phyloP scores from a whole-genome alignment of 345 rosid species.

The Dovyalis caffra region DNA sequence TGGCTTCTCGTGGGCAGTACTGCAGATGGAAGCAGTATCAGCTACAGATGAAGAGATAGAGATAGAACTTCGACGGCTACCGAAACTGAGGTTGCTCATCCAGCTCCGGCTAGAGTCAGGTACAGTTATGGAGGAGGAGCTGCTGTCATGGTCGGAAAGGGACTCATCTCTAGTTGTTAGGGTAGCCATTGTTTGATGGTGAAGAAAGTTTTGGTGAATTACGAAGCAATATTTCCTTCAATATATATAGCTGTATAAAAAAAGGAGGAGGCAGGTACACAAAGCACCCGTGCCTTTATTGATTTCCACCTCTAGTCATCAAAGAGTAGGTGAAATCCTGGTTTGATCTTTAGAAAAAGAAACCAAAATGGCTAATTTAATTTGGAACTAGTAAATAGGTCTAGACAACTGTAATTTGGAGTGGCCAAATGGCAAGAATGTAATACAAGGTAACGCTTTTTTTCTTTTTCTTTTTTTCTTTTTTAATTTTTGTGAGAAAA shows the following conservation, averaged over 20 bases:
- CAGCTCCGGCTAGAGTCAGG: conserved; percentile 83
- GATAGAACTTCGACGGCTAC: conserved; percentile 73
- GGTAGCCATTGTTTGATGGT: conserved; percentile 42
- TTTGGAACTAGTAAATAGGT: too few relatives aligned
- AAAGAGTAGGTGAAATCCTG: neutral
- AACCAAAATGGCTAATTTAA: too few relatives aligned
- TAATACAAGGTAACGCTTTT: too few relatives aligned
- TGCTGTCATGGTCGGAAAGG: conserved; percentile 51
- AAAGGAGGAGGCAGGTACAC: conserved; percentile 22
- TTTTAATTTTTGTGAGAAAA: too few relatives aligned
- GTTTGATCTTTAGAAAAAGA: neutral
- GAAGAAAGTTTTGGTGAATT: neutral
- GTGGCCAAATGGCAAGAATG: too few relatives aligned
- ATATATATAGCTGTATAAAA: neutral
- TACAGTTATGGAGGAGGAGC: conserved; percentile 53
- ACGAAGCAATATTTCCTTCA: neutral
- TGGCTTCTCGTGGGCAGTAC: conserved; percentile 50
- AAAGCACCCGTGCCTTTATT: conserved; percentile 44
- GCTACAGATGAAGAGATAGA: conserved; percentile 45
- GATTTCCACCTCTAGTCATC: conserved; percentile 15
- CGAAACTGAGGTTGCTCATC: conserved; percentile 81
- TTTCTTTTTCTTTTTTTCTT: too few relatives aligned
- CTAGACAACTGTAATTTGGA: too few relatives aligned
- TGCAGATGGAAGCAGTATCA: conserved; percentile 24
- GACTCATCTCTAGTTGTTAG: conserved; percentile 43